phyloP scores from a whole-genome alignment of 2,329 filamentous ascomycete genomes.

The Proliferodiscus dingleyae region DNA sequence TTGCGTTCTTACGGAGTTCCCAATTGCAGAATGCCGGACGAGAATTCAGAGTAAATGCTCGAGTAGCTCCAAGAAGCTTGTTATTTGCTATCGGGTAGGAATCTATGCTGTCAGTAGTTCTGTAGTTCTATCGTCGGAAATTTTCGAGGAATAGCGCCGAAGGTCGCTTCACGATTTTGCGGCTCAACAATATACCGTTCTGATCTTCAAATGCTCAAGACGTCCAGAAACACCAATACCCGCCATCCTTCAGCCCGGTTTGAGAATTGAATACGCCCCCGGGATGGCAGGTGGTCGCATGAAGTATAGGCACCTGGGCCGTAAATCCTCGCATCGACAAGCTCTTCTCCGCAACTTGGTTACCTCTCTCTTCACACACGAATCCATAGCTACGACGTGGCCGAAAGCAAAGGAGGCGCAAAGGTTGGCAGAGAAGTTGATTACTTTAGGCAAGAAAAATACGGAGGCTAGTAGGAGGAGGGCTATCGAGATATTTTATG shows the following conservation, averaged over 20 bases:
- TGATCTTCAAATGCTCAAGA: neutral
- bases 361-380: constrained; percentile 87
- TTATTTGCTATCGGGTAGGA: constrained; percentile 6
- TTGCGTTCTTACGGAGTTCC: neutral
- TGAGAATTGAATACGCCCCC: constrained; percentile 1
- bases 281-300: constrained; percentile 79
- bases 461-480: constrained; percentile 72
- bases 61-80: constrained; percentile 21
- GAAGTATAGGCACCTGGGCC: constrained; percentile 85
- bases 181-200: constrained; percentile 3
- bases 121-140: constrained; percentile 1
- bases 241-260: neutral
- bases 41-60: too few relatives aligned
- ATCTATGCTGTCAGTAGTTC: constrained; percentile 12
- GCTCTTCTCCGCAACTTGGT: constrained; percentile 93
- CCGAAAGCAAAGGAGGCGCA: constrained; percentile 97
- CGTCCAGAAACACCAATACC: neutral
- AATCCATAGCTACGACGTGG: constrained; percentile 92
- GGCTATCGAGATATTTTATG: constrained; percentile 80
- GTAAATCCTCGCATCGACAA: constrained; percentile 80
- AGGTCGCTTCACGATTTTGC: constrained; percentile 1
- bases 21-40: neutral
- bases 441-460: constrained; percentile 90
- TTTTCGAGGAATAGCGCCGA: constrained; percentile 5
- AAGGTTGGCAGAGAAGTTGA: constrained; percentile 85